phyloP scores from a whole-genome alignment of 768 basidiomycete species.

The Ephemerocybe angulata region DNA sequence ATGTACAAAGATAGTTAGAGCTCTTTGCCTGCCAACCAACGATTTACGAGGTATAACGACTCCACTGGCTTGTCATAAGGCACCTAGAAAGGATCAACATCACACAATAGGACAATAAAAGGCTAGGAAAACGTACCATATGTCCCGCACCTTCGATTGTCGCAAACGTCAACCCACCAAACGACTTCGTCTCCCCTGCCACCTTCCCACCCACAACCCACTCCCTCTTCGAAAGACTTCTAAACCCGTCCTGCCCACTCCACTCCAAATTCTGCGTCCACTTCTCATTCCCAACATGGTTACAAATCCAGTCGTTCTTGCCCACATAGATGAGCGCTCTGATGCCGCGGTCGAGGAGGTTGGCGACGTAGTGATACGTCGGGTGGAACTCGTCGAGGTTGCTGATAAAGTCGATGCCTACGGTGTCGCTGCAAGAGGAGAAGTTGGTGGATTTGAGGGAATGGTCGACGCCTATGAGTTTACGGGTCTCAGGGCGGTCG shows the following conservation, averaged over 20 bases:
- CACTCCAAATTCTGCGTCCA: constrained; percentile 73
- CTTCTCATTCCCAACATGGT: constrained; percentile 68
- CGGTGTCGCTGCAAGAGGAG: constrained; percentile 31
- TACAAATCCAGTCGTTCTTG: constrained; percentile 72
- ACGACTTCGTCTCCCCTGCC: constrained; percentile 34
- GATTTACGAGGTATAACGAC: constrained; percentile 30
- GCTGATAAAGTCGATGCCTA: constrained; percentile 45
- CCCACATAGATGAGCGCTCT: constrained; percentile 70
- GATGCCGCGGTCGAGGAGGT: constrained; percentile 68
- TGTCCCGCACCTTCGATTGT: constrained; percentile 71
- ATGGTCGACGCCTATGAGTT: constrained; percentile 60
- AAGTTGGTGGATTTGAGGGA: constrained; percentile 30
- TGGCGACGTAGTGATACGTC: constrained; percentile 55
- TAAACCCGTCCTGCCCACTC: constrained; percentile 54
- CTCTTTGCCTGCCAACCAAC: not conserved
- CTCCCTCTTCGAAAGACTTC: constrained; percentile 39
- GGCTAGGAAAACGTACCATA: constrained; percentile 39
- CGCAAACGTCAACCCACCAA: constrained; percentile 57
- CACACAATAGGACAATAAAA: not conserved
- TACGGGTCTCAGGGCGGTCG: constrained; percentile 49
- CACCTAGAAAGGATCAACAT: constrained; percentile 29
- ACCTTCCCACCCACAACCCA: constrained; percentile 56
- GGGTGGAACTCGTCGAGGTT: constrained; percentile 43
- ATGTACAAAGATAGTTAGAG: constrained; percentile 18
- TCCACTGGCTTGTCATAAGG: constrained; percentile 63